Percentiles rank a stretch among this genome's conserved stretches.
These are phyloP conservation scores for Rhynchosporium graminicola DNA, from an alignment of 2,329 filamentous ascomycete species.

Conservation along the genomic window DNA sequence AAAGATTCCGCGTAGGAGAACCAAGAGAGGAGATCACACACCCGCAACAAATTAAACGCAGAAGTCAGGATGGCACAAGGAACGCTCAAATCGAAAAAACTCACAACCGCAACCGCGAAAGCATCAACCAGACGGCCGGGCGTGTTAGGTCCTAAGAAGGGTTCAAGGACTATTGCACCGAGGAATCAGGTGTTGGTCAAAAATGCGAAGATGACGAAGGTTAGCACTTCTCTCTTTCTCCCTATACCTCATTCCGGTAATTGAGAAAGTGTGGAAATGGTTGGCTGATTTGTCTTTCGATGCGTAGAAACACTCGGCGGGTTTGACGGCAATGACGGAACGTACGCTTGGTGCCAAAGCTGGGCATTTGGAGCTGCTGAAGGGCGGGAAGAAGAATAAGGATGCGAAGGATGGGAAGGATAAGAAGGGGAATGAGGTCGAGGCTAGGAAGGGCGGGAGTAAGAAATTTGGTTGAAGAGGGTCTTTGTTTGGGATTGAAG, in stretches of 20 bases:
- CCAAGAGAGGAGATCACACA: not conserved
- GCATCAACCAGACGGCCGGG: slow-evolving; percentile 37
- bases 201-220: slow-evolving; percentile 64
- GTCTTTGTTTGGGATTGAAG: not conserved
- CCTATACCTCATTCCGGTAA: not conserved
- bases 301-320: slow-evolving; percentile 59
- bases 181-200: slow-evolving; percentile 62
- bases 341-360: slow-evolving; percentile 64
- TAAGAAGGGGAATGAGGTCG: slow-evolving; percentile 42
- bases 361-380: slow-evolving; percentile 69
- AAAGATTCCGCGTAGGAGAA: not conserved
- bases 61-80: slow-evolving; percentile 40
- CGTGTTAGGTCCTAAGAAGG: slow-evolving; percentile 54
- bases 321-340: slow-evolving; percentile 67
- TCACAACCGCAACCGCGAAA: slow-evolving; percentile 34
- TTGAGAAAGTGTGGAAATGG: not conserved
- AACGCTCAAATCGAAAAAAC: slow-evolving; percentile 38
- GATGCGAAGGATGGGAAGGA: slow-evolving; percentile 43
- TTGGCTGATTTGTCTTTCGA: slow-evolving; percentile 6
- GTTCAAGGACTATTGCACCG: slow-evolving; percentile 63
- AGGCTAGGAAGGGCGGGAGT: slow-evolving; percentile 38
- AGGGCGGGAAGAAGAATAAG: slow-evolving; percentile 64
- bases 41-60: not conserved
- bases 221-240: slow-evolving; percentile 34
- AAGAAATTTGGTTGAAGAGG: slow-evolving; percentile 41